A percentile compares a stretch with the other conserved stretches of the same genome.
These are phyloP conservation scores for Ophiostoma triangulosporum DNA, from an alignment of 2,329 filamentous ascomycete genomes.

Conservation along the genomic window DNA sequence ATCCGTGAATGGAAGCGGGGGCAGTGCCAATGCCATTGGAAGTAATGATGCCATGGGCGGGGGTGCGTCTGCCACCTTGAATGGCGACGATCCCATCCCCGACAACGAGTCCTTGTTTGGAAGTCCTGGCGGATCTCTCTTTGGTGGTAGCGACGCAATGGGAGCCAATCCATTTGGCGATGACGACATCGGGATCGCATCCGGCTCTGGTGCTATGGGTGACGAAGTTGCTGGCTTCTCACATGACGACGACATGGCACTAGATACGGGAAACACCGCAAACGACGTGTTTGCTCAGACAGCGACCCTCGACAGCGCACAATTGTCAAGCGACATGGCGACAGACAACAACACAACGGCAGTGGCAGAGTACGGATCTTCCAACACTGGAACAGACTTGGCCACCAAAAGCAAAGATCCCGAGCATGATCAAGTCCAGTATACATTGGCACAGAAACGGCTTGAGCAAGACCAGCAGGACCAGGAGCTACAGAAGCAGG, in stretches of 20 bases:
- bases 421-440: too few species aligned
- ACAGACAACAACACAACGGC: not conserved
- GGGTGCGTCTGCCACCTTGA: slow-evolving; percentile 20
- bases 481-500: slow-evolving; percentile 5
- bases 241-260: slow-evolving; percentile 22
- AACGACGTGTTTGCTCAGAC: slow-evolving; percentile 16
- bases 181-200: slow-evolving; percentile 47
- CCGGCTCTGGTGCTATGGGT: slow-evolving; percentile 22
- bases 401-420: not conserved
- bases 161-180: slow-evolving; percentile 54
- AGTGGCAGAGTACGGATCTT: not conserved
- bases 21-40: slow-evolving; percentile 21
- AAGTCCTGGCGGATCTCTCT: slow-evolving; percentile 69
- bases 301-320: not conserved
- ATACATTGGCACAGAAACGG: slow-evolving; percentile 2
- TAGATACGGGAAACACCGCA: slow-evolving; percentile 26
- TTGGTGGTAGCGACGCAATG: slow-evolving; percentile 59
- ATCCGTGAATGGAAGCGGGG: slow-evolving; percentile 20
- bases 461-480: slow-evolving; percentile 4
- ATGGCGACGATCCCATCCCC: slow-evolving; percentile 29
- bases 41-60: slow-evolving; percentile 20
- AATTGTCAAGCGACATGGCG: not conserved
- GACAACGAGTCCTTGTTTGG: slow-evolving; percentile 74
- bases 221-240: slow-evolving; percentile 7
- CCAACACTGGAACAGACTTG: not conserved